Percentiles rank a stretch among this genome's conserved stretches.
phyloP scores from a whole-genome alignment of 2,329 filamentous ascomycete genomes.

The Aspergillus persii region DNA sequence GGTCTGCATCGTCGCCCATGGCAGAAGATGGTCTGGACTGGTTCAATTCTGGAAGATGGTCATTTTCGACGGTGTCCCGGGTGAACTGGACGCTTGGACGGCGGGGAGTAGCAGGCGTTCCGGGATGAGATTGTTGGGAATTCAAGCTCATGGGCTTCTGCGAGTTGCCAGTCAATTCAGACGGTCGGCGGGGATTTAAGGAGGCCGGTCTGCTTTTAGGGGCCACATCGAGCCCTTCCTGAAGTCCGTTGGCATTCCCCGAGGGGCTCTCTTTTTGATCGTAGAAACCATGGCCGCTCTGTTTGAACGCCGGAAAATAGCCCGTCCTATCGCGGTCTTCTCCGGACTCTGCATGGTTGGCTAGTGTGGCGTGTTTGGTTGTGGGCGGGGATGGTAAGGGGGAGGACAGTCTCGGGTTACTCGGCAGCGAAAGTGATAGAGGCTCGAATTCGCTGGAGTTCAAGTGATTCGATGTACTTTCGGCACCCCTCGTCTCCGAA shows the following conservation, averaged over 20 bases:
- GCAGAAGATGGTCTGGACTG: constrained; percentile 64
- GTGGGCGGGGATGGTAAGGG: constrained; percentile 30
- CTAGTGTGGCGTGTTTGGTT: constrained; percentile 18
- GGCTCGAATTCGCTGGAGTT: constrained; percentile 13
- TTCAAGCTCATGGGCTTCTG: constrained; percentile 22
- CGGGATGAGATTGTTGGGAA: constrained; percentile 24
- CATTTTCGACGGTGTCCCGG: constrained; percentile 51
- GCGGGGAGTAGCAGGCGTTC: constrained; percentile 41
- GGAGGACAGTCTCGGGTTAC: constrained; percentile 24
- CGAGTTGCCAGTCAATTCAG: constrained; percentile 23
- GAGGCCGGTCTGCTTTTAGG: constrained; percentile 21
- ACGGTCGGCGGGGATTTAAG: constrained; percentile 24
- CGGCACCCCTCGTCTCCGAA: constrained; percentile 18
- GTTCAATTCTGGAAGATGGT: constrained; percentile 49
- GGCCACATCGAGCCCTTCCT: constrained; percentile 17
- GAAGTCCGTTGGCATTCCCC: constrained; percentile 6
- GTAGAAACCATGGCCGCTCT: constrained; percentile 5
- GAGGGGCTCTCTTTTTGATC: constrained; percentile 9
- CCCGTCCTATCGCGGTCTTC: constrained; percentile 11
- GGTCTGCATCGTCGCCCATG: constrained; percentile 61
- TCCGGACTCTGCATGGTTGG: constrained; percentile 12
- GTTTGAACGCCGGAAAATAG: constrained; percentile 1
- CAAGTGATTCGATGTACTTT: constrained; percentile 15
- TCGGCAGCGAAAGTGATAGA: constrained; percentile 19
- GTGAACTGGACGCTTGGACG: constrained; percentile 76